Evolutionary conservation across 345 rosid species (phyloP).

Genomic region (Corymbia maculata): DNA sequence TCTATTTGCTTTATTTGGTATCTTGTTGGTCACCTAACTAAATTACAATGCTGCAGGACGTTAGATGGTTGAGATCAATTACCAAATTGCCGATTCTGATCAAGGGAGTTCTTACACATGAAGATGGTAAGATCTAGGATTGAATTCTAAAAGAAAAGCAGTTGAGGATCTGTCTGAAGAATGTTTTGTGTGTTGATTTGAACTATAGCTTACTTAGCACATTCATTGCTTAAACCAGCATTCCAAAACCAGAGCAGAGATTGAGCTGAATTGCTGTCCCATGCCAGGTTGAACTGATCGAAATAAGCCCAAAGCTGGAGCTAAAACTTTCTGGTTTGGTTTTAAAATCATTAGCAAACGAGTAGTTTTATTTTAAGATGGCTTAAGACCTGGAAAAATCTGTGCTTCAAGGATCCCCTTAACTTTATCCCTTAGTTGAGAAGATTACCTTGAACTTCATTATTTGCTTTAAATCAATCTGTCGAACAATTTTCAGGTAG

Average conservation of each 20-base stretch:
- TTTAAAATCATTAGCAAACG: background rate
- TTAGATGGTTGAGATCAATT: slow-evolving; percentile 69
- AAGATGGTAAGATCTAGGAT: slow-evolving; percentile 52
- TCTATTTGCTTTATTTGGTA: background rate
- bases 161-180: background rate
- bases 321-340: background rate
- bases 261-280: background rate
- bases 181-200: background rate
- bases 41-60: slow-evolving; percentile 36
- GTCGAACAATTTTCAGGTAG: background rate
- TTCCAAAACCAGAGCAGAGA: background rate
- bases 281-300: background rate
- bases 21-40: background rate
- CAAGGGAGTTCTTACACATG: slow-evolving; percentile 71
- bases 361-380: background rate
- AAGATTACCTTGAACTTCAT: background rate
- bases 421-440: background rate
- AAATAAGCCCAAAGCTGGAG: background rate
- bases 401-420: background rate
- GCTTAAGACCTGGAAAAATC: background rate
- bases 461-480: background rate
- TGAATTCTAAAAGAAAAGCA: background rate
- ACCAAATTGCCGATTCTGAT: slow-evolving; percentile 66
- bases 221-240: background rate
- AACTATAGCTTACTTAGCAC: background rate